A percentile compares a stretch with the other conserved stretches of the same genome.
Evolutionary conservation across 768 basidiomycete genomes (phyloP).

Genomic region (Lactifluus piperatus): DNA sequence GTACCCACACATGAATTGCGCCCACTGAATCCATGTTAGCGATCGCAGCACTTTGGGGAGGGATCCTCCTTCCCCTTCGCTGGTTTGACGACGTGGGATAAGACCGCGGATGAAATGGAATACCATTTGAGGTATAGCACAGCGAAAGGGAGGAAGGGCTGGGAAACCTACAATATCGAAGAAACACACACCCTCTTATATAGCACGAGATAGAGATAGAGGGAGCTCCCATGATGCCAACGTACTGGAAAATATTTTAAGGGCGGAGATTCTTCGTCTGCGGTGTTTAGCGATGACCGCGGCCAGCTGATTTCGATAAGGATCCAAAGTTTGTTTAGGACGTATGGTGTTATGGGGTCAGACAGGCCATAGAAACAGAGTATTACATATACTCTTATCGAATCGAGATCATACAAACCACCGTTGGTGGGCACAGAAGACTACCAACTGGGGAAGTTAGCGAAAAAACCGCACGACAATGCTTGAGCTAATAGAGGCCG

Average conservation of each 20-base stretch:
- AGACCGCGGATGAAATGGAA: background rate
- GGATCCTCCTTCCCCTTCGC: constrained; percentile 21
- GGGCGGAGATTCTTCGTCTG: background rate
- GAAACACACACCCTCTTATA: background rate
- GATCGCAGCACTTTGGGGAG: constrained; percentile 33
- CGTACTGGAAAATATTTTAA: background rate
- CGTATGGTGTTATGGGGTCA: background rate
- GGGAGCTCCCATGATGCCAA: too few relatives aligned
- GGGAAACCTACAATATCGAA: background rate
- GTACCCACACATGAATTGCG: constrained; percentile 47
- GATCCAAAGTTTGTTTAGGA: background rate
- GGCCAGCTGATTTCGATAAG: background rate
- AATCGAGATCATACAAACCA: background rate
- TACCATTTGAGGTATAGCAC: background rate
- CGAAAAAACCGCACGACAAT: background rate
- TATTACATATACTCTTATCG: background rate
- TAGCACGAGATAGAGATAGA: background rate
- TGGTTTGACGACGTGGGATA: background rate
- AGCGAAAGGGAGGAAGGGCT: background rate
- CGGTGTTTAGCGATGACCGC: background rate
- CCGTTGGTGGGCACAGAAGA: background rate
- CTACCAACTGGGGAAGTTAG: background rate
- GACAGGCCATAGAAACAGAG: background rate
- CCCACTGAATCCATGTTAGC: constrained; percentile 42
- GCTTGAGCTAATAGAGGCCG: background rate